These are phyloP conservation scores for Jacaranda mimosifolia DNA, from an alignment of 257 asterid genomes.

Conservation along the genomic window DNA sequence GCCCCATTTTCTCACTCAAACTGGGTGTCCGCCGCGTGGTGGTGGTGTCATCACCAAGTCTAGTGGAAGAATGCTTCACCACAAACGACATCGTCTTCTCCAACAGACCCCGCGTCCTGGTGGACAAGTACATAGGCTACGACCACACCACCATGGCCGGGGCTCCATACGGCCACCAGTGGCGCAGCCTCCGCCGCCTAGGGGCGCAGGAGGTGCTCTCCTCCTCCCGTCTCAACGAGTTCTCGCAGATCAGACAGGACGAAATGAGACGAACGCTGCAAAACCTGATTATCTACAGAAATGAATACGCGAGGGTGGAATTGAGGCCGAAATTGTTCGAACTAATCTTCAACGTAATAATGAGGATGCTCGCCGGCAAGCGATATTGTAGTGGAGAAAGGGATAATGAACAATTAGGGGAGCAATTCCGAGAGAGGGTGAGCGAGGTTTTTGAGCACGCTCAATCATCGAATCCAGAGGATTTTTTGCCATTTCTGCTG, in stretches of 20 bases:
- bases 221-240: conserved; percentile 45
- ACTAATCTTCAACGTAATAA: conserved; percentile 40
- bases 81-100: conserved; percentile 52
- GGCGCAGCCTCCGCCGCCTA: conserved; percentile 59
- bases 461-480: conserved; percentile 46
- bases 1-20: conserved; percentile 57
- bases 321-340: conserved; percentile 45
- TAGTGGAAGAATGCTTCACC: conserved; percentile 53
- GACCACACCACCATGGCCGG: conserved; percentile 52
- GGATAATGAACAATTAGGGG: conserved; percentile 30
- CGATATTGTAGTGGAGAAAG: conserved; percentile 22
- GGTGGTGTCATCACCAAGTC: conserved; percentile 51
- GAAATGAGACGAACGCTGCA: conserved; percentile 31
- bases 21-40: conserved; percentile 55
- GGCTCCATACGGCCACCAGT: conserved; percentile 52
- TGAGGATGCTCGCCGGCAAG: conserved; percentile 48
- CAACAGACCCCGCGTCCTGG: conserved; percentile 48
- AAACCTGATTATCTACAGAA: conserved; percentile 2
- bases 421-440: conserved; percentile 34
- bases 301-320: conserved; percentile 8
- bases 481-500: conserved; percentile 48
- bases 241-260: conserved; percentile 44
- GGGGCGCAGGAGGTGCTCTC: conserved; percentile 50
- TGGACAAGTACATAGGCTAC: conserved; percentile 53
- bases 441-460: conserved; percentile 47